Evolutionary conservation across 1,284 basidiomycete species (phyloP).

Genomic region (Cystobasidium pallidum): DNA sequence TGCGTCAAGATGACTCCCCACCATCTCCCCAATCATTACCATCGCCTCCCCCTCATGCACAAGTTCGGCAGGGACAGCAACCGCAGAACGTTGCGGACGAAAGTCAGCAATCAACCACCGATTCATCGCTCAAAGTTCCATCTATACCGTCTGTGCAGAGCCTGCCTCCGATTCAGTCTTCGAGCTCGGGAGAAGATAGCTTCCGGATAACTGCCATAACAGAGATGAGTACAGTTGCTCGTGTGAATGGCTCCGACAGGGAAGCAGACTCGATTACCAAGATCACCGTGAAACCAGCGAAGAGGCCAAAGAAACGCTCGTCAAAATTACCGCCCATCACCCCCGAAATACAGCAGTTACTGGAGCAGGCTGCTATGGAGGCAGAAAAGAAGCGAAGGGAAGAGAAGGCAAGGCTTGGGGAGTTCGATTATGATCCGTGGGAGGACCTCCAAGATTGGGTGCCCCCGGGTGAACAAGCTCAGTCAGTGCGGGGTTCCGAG

Average conservation of each 20-base stretch:
- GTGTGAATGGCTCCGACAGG: background rate
- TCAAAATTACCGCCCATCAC: constrained; percentile 1
- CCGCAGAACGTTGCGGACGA: background rate
- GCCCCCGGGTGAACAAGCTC: background rate
- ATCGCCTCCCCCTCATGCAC: constrained; percentile 25
- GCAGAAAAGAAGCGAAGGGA: constrained; percentile 7
- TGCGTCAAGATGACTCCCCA: constrained; percentile 21
- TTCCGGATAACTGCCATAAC: background rate
- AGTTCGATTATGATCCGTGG: constrained; percentile 6
- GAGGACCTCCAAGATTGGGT: background rate
- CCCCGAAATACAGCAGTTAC: background rate
- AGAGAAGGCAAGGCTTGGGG: constrained; percentile 1
- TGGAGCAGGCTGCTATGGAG: constrained; percentile 18
- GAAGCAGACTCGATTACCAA: background rate
- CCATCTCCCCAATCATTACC: constrained; percentile 30
- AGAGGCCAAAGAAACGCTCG: constrained; percentile 8
- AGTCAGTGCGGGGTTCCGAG: background rate
- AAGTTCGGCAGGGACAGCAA: constrained; percentile 4
- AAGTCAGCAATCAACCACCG: constrained; percentile 15
- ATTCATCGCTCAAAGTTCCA: constrained; percentile 3
- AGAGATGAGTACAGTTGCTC: background rate
- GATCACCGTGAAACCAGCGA: background rate
- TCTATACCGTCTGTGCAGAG: background rate
- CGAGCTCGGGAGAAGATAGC: constrained; percentile 4
- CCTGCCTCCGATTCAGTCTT: constrained; percentile 4